Base-by-base conservation (phyloP, 208 protist genomes). In the Trypanosoma conorhini region DNA sequence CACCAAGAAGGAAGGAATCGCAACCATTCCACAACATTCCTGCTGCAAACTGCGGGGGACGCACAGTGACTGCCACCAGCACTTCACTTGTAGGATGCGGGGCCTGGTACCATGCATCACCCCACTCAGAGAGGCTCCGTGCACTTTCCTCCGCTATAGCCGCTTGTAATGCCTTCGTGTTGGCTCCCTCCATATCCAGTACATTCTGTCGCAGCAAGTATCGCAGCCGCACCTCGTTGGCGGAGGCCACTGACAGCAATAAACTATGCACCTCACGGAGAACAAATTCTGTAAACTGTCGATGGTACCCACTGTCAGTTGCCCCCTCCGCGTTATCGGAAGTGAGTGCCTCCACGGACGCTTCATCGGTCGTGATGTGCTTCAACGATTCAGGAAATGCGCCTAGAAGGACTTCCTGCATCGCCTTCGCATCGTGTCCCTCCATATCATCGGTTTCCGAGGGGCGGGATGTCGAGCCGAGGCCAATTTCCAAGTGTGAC, bases 21-120 rank as follows among this genome's bases (percentile, higher is more conserved):
- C 78, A 17, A 79, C 54, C 5, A 64, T 96, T 86, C 31, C 85
- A 68, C n/a, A 96, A 71, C 82, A 93, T 83, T 61, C 83, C 82
- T 22, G 71, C 61, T 1, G 81, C 31, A 55, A 85, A 92, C 17
- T 89, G 40, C 28, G 85, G 87, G 10, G 87, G 82, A 52, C 90
- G 84, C 7, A 76, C 79, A 4, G 87, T 92, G 28, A 84, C 79
- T 5, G 72, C 65, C 10, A 70, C 42, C 12, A 79, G 42, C 21
- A 70, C 68, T 31, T 60, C 67, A 62, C 63, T 62, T 54, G 42
- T 58, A 12, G 19, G 12, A 28, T 46, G 8, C 19, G 35, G 15
- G 30, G 26, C 22, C 5, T 63, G 30, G 44, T 63, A 72, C 56
- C 62, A 72, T 33, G 5, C 64, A 21, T 67, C 57, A 61, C 48